Base-by-base conservation (phyloP, 768 basidiomycete genomes). In the Kwoniella dendrophila region DNA sequence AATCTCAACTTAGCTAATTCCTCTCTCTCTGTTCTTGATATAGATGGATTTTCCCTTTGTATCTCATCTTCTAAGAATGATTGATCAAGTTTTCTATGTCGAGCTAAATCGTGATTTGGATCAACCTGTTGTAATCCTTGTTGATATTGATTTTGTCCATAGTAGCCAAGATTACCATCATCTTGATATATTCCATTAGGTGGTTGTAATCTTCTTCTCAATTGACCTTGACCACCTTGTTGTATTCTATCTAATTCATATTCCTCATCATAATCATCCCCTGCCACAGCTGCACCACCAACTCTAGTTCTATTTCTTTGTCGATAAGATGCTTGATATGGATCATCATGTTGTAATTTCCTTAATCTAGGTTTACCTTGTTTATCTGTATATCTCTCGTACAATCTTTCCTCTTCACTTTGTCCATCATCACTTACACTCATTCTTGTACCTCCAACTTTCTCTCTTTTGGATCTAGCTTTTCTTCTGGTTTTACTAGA, bases 251-350 rank as follows among this genome's bases (percentile, higher is more conserved):
- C 48, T 26, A 50, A 11, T n/a, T 53, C 50, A 53, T 61, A 48
- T 20, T 36, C 57, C 18, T 52, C 59, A 16, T 61, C 50, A 14
- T 61, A 36, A 18, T 61, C 59, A 8, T 47, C 38, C n/a, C 44
- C 36, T 16, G 44, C 29, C 18, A 44, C 32, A 12, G 1, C 29
- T n/a, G 40, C 30, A 24, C 45, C 20, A 1, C 32, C 40, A n/a
- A 14, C 44, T 24, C 27, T 47, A 34, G 20, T 29, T 34, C 24
- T 47, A 29, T 48, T 22, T 8, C 43, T 48, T 34, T 58, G 33
- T 49, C 47, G 34, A 56, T 43, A 33, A 32, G 22, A 44, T n/a
- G 36, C 45, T 16, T 44, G 20, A 40, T 58, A 32, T 32, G 56
- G 56, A 47, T 58, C 32, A 48, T 58, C 45, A 33, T 20, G 44